Base-by-base conservation (phyloP, 2,329 filamentous ascomycete species). In the Akanthomyces dipterigenus region DNA sequence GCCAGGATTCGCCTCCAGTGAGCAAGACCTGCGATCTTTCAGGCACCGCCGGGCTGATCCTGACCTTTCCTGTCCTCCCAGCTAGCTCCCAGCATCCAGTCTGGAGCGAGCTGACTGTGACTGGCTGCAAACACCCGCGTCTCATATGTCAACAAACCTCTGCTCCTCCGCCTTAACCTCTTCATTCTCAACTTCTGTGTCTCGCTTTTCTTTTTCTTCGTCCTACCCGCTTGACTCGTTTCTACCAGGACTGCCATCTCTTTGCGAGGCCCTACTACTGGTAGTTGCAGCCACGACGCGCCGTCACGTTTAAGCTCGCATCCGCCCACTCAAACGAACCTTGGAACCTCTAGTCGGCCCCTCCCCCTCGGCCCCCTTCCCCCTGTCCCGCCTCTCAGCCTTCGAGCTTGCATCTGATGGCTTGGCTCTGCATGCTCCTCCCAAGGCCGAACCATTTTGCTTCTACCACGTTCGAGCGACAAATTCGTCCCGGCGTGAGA, bases 301-400 rank as follows among this genome's bases (percentile, higher is more conserved):
- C 45, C 45, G 34, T 60, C 58, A 60, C 48, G 9, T 54, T 54
- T 49, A 59, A 60, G 57, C 46, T 55, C 49, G 50, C 40, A 50
- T 36, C 31, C 49, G 54, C 58, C 49, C 45, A 60, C 58, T 50
- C 34, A 40, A 58, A 34, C 58, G 40, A 60, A 60, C 55, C 58
- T 42, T 60, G 58, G 58, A 60, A 54, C 58, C 58, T 54, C 28
- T 55, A n/a, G 49, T 43, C 50, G 40, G 58, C 58, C 58, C 58
- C 58, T 60, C 58, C 58, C 49, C 58, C 58, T 60, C 58, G 50
- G 42, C 49, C 49, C 58, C 58, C 48, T 45, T 60, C 48, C 49
- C 57, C 49, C 34, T 55, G 58, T 55, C 57, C 40, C 58, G 49
- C 50, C 58, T 60, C 55, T 40, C 58, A 55, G 42, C 49, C 42